Evolutionary conservation across 2,329 filamentous ascomycete genomes (phyloP).

Genomic region (Blastomyces gilchristii): DNA sequence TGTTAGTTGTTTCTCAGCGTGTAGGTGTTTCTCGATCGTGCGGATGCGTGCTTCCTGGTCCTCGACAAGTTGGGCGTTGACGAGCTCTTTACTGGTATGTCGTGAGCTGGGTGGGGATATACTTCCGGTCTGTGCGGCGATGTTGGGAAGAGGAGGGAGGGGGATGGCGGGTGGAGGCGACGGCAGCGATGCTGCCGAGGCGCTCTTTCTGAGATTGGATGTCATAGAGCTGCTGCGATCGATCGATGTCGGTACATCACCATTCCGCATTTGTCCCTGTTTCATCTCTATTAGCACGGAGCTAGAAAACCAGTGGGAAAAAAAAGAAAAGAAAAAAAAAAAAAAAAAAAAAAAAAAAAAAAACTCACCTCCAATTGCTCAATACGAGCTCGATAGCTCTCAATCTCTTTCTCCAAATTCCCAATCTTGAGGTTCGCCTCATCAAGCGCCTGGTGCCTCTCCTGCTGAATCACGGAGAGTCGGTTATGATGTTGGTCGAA

Average conservation of each 20-base stretch:
- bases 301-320: slow-evolving; percentile 6
- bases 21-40: slow-evolving; percentile 92
- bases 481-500: slow-evolving; percentile 94
- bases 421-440: slow-evolving; percentile 59
- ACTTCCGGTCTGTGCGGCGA: slow-evolving; percentile 46
- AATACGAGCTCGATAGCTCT: slow-evolving; percentile 46
- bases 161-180: slow-evolving; percentile 93
- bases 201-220: slow-evolving; percentile 73
- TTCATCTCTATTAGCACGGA: neutral
- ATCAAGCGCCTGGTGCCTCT: slow-evolving; percentile 64
- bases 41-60: slow-evolving; percentile 92
- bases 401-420: slow-evolving; percentile 58
- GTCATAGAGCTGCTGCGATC: slow-evolving; percentile 49
- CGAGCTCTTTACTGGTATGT: slow-evolving; percentile 71
- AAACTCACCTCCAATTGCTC: slow-evolving; percentile 48
- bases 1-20: slow-evolving; percentile 92
- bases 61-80: slow-evolving; percentile 73
- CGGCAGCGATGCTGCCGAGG: slow-evolving; percentile 71
- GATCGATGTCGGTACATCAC: slow-evolving; percentile 32
- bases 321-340: neutral
- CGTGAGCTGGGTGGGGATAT: slow-evolving; percentile 52
- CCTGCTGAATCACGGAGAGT: slow-evolving; percentile 67
- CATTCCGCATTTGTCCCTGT: slow-evolving; percentile 33
- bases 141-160: slow-evolving; percentile 74
- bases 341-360: neutral